These are phyloP conservation scores for Chimonanthus salicifolius DNA, from an alignment of 164 flowering plant genomes.

Conservation along the genomic window DNA sequence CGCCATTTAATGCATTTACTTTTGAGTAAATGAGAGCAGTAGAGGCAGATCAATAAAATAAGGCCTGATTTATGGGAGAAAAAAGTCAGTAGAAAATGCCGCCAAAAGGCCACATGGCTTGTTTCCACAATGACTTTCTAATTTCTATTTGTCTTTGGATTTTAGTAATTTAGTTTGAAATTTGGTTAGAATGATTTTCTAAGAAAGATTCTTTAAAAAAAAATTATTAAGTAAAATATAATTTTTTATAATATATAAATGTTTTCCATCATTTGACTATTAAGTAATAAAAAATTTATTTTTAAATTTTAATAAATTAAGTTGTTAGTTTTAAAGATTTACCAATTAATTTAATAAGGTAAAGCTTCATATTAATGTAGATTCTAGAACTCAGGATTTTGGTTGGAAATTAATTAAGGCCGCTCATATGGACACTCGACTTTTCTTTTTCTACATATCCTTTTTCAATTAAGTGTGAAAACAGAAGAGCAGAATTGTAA, in stretches of 20 bases:
- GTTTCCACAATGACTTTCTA: not conserved
- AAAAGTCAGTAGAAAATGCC: not conserved
- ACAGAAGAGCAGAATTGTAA: no score
- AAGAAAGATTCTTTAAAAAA: no score
- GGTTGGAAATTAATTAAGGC: not conserved
- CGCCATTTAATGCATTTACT: not conserved
- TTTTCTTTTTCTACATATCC: no score
- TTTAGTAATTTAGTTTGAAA: not conserved
- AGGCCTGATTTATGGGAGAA: not conserved
- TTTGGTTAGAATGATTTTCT: not conserved
- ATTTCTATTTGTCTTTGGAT: not conserved
- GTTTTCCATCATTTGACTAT: no score
- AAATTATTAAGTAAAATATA: no score
- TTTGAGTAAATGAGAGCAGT: not conserved
- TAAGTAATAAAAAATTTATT: no score
- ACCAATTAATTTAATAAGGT: not conserved
- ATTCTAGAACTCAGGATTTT: not conserved
- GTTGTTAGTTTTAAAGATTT: no score
- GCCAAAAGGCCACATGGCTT: not conserved
- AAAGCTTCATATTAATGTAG: not conserved
- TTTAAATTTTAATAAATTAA: no score
- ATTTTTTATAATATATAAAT: no score
- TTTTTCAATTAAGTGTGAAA: no score
- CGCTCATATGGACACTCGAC: accelerated
- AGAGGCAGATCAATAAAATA: not conserved